phyloP scores from a whole-genome alignment of 129 eudicot species.

The Lactuca saligna region DNA sequence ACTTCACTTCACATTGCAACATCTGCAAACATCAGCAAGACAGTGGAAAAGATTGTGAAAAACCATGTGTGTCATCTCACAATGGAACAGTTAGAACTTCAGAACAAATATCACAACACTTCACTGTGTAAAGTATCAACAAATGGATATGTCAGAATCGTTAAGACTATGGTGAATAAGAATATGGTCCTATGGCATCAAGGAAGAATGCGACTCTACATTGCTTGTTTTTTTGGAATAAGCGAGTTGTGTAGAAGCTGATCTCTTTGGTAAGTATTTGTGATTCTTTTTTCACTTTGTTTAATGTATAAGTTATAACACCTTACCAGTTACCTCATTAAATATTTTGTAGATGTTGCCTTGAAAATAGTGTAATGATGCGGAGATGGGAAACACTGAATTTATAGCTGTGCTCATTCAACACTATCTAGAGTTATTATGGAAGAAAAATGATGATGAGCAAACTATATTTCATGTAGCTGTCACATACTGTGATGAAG shows the following conservation, averaged over 20 bases:
- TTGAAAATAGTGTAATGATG: constrained; percentile 19
- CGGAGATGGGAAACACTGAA: constrained; percentile 18
- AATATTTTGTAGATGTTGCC: constrained; percentile 21
- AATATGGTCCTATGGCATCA: constrained; percentile 12
- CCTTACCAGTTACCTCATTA: not conserved
- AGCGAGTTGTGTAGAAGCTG: constrained; percentile 21
- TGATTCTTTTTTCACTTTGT: not conserved
- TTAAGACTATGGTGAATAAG: constrained; percentile 21
- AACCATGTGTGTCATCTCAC: constrained; percentile 22
- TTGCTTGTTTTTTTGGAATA: constrained; percentile 35
- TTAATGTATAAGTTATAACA: not conserved
- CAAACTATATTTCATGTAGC: constrained; percentile 13
- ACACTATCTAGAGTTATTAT: constrained; percentile 18
- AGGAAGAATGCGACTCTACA: constrained; percentile 31
- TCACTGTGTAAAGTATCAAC: constrained; percentile 43
- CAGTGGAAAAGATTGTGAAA: constrained; percentile 23
- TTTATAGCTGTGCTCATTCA: constrained; percentile 17
- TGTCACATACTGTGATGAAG: not conserved
- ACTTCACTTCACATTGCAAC: constrained; percentile 46
- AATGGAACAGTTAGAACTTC: constrained; percentile 19
- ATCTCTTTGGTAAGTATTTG: constrained; percentile 33
- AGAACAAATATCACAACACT: constrained; percentile 26
- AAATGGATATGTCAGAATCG: constrained; percentile 23
- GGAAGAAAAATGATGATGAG: constrained; percentile 17
- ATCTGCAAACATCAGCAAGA: not conserved